phyloP scores from a whole-genome alignment of 495 filamentous ascomycete genomes.

The Emericellopsis terricola region DNA sequence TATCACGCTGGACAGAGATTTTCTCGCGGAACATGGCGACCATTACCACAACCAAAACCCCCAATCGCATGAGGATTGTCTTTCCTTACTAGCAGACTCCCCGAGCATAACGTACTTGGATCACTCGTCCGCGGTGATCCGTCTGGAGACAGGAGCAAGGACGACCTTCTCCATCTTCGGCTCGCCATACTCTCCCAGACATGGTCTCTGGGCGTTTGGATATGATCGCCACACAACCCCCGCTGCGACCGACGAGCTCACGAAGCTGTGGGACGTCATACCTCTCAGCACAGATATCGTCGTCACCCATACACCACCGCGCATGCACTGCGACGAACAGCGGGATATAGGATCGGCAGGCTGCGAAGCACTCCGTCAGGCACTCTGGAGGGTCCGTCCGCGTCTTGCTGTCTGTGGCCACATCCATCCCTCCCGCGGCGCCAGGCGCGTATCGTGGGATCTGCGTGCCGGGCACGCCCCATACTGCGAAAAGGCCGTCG shows the following conservation, averaged over 20 bases:
- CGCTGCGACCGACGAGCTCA: neutral
- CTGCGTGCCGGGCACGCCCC: conserved; percentile 8
- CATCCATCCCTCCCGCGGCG: conserved; percentile 51
- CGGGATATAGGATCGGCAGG: conserved; percentile 31
- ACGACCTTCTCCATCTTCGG: conserved; percentile 61
- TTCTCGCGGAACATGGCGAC: conserved; percentile 38
- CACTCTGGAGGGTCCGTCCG: conserved; percentile 63
- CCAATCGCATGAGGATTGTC: conserved; percentile 36
- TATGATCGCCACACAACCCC: conserved; percentile 27
- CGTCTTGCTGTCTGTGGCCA: conserved; percentile 78
- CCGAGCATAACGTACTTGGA: conserved; percentile 45
- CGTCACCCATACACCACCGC: conserved; percentile 67
- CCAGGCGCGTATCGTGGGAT: conserved; percentile 40
- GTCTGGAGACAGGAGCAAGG: conserved; percentile 39
- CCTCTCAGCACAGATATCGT: conserved; percentile 62
- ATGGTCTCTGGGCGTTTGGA: conserved; percentile 55
- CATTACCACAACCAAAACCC: conserved; percentile 41
- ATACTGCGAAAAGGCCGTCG: conserved; percentile 10
- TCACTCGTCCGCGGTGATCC: conserved; percentile 40
- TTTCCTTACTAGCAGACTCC: conserved; percentile 33
- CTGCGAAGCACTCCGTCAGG: conserved; percentile 50
- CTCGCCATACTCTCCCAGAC: conserved; percentile 48
- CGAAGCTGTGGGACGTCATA: conserved; percentile 34
- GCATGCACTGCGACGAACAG: conserved; percentile 54
- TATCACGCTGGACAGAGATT: conserved; percentile 45